Evolutionary conservation across 176 grass and related monocot species (phyloP), one percentile per base, ranked within the genome.

Genomic region (Alloteropsis semialata): DNA sequence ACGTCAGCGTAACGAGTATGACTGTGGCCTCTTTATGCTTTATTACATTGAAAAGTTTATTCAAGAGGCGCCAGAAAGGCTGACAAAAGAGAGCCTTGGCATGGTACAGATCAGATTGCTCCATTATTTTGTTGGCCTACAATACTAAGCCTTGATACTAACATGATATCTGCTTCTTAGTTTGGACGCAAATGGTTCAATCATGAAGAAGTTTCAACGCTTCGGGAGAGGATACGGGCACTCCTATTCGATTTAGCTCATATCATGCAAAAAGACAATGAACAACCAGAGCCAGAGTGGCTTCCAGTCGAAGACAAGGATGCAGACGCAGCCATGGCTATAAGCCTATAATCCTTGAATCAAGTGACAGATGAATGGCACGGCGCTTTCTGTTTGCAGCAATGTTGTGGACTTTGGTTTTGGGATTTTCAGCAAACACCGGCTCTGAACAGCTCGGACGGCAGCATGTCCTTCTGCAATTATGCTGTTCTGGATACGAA

Each of bases 1-100:
- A 6, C 79, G 61, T 36, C 92, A 90, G 79, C 50, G 32, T 46
- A 94, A 91, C 41, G 64, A 77, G 2, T 91, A 81, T 81, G 88
- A 91, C 25, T 94, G 82, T 44, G 88, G 92, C 50, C 72, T 88
- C 54, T 91, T 91, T 62, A 88, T 94, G 83, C 79, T 91, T 33
- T 77, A 88, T 59, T 94, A 88, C 76, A 88, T 91, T 29, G 86
- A 94, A 1, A 82, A 25, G 56, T 94, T 94, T 78, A 94, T 91
- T 37, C 62, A 64, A 77, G 88, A 94, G 56, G 88, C 80, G 38
- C 86, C 86, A 65, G 34, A 86, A 38, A 81, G 86, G 65, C 37
- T 68, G 56, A 90, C 69, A 84, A 68, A 44, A 69, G 68, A 81
- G 44, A 57, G 71, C 3, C 75, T 81, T 80, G 37, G 25, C 64